phyloP scores from a whole-genome alignment of 495 filamentous ascomycete genomes.

The Friedmanniomyces simplex region DNA sequence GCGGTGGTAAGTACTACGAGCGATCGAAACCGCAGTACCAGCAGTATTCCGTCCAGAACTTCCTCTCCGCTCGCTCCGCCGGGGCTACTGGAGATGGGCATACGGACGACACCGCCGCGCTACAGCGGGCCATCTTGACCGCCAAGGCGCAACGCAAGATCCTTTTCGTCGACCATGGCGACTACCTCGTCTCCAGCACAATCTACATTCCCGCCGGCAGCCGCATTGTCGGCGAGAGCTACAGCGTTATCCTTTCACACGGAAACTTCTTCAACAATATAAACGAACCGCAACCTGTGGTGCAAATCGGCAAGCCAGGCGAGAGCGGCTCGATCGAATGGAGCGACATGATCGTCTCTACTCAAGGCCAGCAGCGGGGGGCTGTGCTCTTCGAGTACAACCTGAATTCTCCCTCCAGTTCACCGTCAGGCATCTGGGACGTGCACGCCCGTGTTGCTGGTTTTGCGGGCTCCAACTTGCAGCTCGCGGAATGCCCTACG shows the following conservation, averaged over 20 bases:
- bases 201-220: slow-evolving; percentile 44
- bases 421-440: slow-evolving; percentile 40
- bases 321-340: slow-evolving; percentile 29
- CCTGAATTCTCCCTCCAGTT: slow-evolving; percentile 18
- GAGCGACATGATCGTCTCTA: slow-evolving; percentile 37
- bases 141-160: slow-evolving; percentile 19
- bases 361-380: slow-evolving; percentile 28
- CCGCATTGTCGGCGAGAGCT: slow-evolving; percentile 47
- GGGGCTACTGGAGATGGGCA: slow-evolving; percentile 25
- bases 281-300: slow-evolving; percentile 30
- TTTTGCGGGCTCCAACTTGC: slow-evolving; percentile 42
- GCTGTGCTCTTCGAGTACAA: slow-evolving; percentile 33
- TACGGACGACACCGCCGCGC: slow-evolving; percentile 29
- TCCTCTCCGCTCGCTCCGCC: slow-evolving; percentile 23
- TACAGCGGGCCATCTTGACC: slow-evolving; percentile 23
- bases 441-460: slow-evolving; percentile 49
- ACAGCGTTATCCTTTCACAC: slow-evolving; percentile 37
- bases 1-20: slow-evolving; percentile 23
- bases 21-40: slow-evolving; percentile 31
- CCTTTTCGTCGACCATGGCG: slow-evolving; percentile 30
- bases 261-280: slow-evolving; percentile 25
- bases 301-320: slow-evolving; percentile 31
- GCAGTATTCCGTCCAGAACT: slow-evolving; percentile 4
- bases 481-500: slow-evolving; percentile 42
- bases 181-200: slow-evolving; percentile 49